Percentiles rank a stretch among this genome's conserved stretches.
These are phyloP conservation scores for Cicer judaicum DNA, from an alignment of 306 rosid genomes.

Conservation along the genomic window DNA sequence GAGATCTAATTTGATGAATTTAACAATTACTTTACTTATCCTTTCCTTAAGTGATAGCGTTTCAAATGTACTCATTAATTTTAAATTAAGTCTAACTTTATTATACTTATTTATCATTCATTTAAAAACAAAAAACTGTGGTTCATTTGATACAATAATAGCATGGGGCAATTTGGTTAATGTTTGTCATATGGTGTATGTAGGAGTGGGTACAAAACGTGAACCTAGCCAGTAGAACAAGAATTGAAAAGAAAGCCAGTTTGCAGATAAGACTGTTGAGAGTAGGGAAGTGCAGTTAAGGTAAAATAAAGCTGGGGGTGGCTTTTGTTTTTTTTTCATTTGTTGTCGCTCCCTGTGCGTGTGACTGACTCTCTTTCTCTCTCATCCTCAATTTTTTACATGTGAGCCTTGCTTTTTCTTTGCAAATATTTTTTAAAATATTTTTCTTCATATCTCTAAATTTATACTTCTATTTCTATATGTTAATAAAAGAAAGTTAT, in stretches of 20 bases:
- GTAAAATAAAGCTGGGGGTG: slow-evolving; percentile 45
- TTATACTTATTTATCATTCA: too few relatives aligned
- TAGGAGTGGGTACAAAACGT: slow-evolving; percentile 21
- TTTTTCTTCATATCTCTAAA: too few relatives aligned
- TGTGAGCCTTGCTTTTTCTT: neutral
- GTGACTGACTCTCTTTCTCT: neutral
- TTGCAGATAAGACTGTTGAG: slow-evolving; percentile 27
- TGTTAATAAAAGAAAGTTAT: too few relatives aligned
- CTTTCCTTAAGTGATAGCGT: slow-evolving; percentile 3
- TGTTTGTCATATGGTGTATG: too few relatives aligned
- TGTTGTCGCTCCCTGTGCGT: slow-evolving; percentile 35
- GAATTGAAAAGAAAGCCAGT: neutral
- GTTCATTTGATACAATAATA: too few relatives aligned
- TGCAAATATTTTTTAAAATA: too few relatives aligned
- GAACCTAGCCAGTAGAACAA: slow-evolving; percentile 30
- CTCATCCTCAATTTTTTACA: neutral
- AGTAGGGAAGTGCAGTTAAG: neutral
- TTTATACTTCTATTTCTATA: too few relatives aligned
- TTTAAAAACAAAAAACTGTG: too few relatives aligned
- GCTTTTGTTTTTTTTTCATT: neutral
- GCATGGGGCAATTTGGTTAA: too few relatives aligned
- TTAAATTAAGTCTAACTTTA: too few relatives aligned
- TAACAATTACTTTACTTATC: neutral
- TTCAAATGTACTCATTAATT: too few relatives aligned
- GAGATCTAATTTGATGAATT: neutral